Evolutionary conservation across 78 protist genomes (phyloP), one percentile per base, ranked within the genome.

Genomic region (Polysphondylium violaceum): DNA sequence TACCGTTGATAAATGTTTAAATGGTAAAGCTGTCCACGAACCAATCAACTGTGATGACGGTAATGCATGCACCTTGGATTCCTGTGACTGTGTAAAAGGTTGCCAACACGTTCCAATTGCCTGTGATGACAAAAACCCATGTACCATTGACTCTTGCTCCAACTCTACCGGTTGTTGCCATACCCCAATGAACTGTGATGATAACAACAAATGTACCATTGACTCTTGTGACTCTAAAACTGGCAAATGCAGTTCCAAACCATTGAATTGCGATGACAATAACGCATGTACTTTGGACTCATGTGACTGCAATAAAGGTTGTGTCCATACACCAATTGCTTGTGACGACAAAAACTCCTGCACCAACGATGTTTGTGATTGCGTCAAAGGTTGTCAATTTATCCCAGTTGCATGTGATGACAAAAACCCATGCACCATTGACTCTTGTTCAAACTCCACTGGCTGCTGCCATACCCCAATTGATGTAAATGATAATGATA

Each of bases 391-490:
- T 27, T 71, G 76, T 71, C 23, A 29, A 2, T 33, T 31, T 29
- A 38, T 53, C 29, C 61, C 68, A 33, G 5, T 56, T 4, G 7
- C 43, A 3, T 72, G 78, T 11, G 78, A 72, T 55, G 78, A 72
- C 35, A 0, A 6, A 11, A 72, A 72, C 51, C 58, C 78, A 29
- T 72, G 78, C 21, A 72, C 73, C 2, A 17, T 69, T 16, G 91
- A 53, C 31, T 68, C 67, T 11, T 85, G 91, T 27, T 29, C 41
- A 58, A 72, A 67, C 17, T 47, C 87, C 0, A 76, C 86, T 76
- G 86, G 86, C 6, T 76, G 86, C 63, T 2, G 69, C 16, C 38
- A 67, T 11, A 68, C 77, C 7, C 77, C 90, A 58, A 56, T 60
- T 19, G 7, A 14, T 6, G 53, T 68, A 23, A 51, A 85, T 25